Conservation (phyloP, 352 stramenopile genomes). For the Phytophthora sp. region DNA sequence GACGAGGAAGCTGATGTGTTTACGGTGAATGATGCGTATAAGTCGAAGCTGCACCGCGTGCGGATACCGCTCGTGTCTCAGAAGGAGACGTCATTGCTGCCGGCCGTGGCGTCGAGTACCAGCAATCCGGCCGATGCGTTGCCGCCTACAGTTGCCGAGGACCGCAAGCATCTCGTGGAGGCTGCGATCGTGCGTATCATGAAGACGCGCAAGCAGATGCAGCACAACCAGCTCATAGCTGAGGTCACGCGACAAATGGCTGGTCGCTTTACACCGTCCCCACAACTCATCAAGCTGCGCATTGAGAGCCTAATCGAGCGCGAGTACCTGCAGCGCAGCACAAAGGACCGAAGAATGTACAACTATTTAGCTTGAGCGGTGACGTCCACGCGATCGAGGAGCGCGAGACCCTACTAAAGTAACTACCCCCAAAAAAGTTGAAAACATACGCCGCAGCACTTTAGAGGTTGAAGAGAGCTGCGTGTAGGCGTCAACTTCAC, state of each 20-base stretch:
- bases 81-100: slow-evolving; percentile 76
- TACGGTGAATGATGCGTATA: slow-evolving; percentile 95
- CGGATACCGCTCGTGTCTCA: slow-evolving; percentile 87
- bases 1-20: slow-evolving; percentile 94
- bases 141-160: slow-evolving; percentile 93
- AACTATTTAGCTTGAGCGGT: slow-evolving; percentile 96
- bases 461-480: too few species aligned
- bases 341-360: slow-evolving; percentile 94
- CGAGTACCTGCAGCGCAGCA: slow-evolving; percentile 97
- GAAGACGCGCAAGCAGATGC: slow-evolving; percentile 94
- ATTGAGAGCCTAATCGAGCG: slow-evolving; percentile 99
- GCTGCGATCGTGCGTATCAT: slow-evolving; percentile 96
- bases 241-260: slow-evolving; percentile 90
- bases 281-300: slow-evolving; percentile 97
- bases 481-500: too few species aligned
- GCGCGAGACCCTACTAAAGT: background rate
- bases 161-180: slow-evolving; percentile 96
- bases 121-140: slow-evolving; percentile 69
- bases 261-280: slow-evolving; percentile 93
- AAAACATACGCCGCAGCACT: too few species aligned
- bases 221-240: slow-evolving; percentile 92
- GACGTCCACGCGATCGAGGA: background rate
- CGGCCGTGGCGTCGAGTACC: slow-evolving; percentile 35
- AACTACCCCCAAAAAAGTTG: too few species aligned
- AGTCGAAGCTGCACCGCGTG: slow-evolving; percentile 91